Evolutionary conservation across 371 early-diverging fungal genomes (phyloP), one percentile per base, ranked within the genome.

Genomic region (Mortierella sp.): DNA sequence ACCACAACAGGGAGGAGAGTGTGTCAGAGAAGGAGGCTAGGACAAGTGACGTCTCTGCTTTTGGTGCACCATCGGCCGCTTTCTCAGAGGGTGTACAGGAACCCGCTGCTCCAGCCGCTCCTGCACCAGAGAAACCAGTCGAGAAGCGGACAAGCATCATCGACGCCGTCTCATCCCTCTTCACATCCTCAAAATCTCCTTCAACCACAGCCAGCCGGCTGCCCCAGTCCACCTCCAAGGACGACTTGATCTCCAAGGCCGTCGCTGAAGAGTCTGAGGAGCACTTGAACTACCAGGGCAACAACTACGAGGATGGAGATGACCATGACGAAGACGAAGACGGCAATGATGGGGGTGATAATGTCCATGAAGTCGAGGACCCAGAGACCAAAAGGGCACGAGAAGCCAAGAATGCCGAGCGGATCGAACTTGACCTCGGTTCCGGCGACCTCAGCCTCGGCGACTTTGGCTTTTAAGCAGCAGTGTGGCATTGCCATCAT

Each of bases 131-230:
- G 35, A 79, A 76, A 24, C 55, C 74, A 6, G 63, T 58, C 4
- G 83, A 83, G 68, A 83, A 80, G 16, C 75, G 84, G 14, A 72
- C 77, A 16, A 83, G 84, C 27, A 77, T 83, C 70, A 83, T 83
- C n/a, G 80, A 70, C 8, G 84, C 77, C 1, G 74, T 83, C 5
- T 80, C 84, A 2, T 76, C 80, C 32, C 29, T 83, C 3, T 83
- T 83, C 70, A 63, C 72, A 11, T 70, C 77, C 10, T 77, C 80
- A 41, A 83, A 72, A 68, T 24, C n/a, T 8, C 7, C 54, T 18
- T 54, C 54, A 18, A 8, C 51, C 1, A 27, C 51, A 18, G 18
- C 60, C 24, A 74, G 70, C 18, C 54, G 41, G 18, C 29, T 80
- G 24, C 78, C 75, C 5, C 14, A 72, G 7, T 84, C 84, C 3